These are phyloP conservation scores for Arthrobotrys pseudoclavata DNA, from an alignment of 2,329 filamentous ascomycete species.

Conservation along the genomic window DNA sequence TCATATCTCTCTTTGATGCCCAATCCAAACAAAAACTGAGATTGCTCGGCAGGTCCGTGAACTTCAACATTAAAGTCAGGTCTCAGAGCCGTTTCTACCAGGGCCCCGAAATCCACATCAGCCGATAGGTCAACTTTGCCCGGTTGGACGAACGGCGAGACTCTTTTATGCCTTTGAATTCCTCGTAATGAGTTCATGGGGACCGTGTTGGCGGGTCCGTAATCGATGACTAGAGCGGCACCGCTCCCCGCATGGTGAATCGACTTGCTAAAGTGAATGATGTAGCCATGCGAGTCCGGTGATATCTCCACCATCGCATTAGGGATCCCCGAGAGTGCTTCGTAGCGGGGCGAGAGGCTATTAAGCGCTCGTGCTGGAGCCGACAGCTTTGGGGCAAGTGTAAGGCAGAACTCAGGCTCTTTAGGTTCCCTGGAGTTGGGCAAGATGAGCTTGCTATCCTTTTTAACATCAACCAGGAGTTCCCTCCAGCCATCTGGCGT, in stretches of 20 bases:
- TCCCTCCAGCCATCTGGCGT: conserved; percentile 68
- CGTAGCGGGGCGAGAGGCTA: conserved; percentile 83
- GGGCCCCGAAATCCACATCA: conserved; percentile 90
- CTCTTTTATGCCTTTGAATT: conserved; percentile 80
- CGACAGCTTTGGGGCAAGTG: conserved; percentile 79
- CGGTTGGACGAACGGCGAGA: conserved; percentile 83
- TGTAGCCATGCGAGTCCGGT: conserved; percentile 85
- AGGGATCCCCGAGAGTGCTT: conserved; percentile 76
- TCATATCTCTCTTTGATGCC: conserved; percentile 84
- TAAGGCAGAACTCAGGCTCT: conserved; percentile 87
- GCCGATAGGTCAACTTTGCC: conserved; percentile 89
- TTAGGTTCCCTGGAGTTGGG: conserved; percentile 64
- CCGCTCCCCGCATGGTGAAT: conserved; percentile 80
- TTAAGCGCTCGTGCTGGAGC: conserved; percentile 88
- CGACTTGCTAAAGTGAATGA: conserved; percentile 82
- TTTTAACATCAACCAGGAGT: conserved; percentile 67
- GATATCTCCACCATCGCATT: conserved; percentile 88
- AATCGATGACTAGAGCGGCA: conserved; percentile 95
- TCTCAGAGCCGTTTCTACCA: conserved; percentile 83
- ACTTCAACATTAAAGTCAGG: conserved; percentile 87
- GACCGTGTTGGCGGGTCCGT: conserved; percentile 82
- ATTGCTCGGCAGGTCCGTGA: conserved; percentile 91
- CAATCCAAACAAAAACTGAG: conserved; percentile 81
- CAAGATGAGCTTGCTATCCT: conserved; percentile 65
- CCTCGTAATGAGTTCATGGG: conserved; percentile 91